phyloP scores from a whole-genome alignment of 192 early-diverging fungal species.

The Chytriomyces hyalinus region DNA sequence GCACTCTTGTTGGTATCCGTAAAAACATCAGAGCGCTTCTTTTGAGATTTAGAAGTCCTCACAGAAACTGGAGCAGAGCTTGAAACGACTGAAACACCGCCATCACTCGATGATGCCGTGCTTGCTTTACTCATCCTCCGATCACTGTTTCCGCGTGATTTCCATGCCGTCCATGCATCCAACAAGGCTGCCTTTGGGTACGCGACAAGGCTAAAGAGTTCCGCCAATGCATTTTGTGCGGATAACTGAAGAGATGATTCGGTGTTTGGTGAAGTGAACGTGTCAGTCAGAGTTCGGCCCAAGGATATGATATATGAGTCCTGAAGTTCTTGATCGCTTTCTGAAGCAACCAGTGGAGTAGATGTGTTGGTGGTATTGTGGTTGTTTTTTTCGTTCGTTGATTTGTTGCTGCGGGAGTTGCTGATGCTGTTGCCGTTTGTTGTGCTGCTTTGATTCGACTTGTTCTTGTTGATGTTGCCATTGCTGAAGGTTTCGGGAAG shows the following conservation, averaged over 20 bases:
- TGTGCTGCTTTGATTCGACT: background rate
- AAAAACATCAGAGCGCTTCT: too few species aligned
- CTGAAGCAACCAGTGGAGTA: background rate
- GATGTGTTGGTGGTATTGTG: background rate
- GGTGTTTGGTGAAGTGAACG: background rate
- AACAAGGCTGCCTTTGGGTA: background rate
- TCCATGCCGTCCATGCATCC: background rate
- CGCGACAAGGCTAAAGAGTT: background rate
- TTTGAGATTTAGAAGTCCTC: too few species aligned
- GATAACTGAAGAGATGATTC: background rate
- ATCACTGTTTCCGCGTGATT: background rate
- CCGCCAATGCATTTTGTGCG: background rate
- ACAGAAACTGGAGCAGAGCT: too few species aligned
- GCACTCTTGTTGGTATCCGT: background rate
- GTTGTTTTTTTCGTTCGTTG: background rate
- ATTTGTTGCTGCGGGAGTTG: constrained; percentile 1
- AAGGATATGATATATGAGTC: too few species aligned
- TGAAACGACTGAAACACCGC: too few species aligned
- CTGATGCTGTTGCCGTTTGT: background rate
- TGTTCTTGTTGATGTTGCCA: background rate
- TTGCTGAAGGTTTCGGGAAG: background rate
- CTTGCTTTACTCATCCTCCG: background rate
- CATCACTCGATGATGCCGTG: background rate
- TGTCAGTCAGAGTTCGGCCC: background rate
- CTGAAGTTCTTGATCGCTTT: too few species aligned